Evolutionary conservation across 768 basidiomycete genomes (phyloP).

Genomic region (Leucogyrophana mollusca): DNA sequence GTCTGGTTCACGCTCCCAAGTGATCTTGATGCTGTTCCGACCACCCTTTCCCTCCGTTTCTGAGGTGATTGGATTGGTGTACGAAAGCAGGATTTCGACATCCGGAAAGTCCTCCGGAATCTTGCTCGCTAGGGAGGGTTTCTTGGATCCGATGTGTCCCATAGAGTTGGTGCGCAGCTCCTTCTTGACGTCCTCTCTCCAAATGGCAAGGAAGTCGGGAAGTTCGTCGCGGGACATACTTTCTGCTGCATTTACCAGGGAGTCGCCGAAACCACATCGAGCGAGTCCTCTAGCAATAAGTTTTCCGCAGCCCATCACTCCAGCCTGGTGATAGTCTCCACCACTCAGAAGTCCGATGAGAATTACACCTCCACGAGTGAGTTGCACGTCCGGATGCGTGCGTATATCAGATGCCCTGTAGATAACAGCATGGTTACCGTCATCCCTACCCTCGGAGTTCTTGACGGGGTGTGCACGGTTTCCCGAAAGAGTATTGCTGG

Average conservation of each 20-base stretch:
- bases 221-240: constrained; percentile 46
- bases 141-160: constrained; percentile 63
- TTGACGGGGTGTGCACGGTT: constrained; percentile 62
- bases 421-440: constrained; percentile 63
- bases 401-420: constrained; percentile 38
- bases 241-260: constrained; percentile 58
- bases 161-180: constrained; percentile 71
- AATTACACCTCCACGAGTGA: constrained; percentile 66
- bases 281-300: constrained; percentile 77
- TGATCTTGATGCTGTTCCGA: constrained; percentile 39
- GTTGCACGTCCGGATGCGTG: constrained; percentile 45
- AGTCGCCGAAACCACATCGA: constrained; percentile 76
- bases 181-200: constrained; percentile 60
- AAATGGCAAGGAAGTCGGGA: constrained; percentile 51
- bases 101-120: constrained; percentile 71
- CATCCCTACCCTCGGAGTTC: constrained; percentile 67
- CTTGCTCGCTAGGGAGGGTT: constrained; percentile 58
- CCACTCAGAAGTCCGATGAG: constrained; percentile 85
- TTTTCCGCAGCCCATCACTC: constrained; percentile 65
- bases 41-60: constrained; percentile 50
- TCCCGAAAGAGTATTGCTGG: constrained; percentile 71
- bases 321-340: constrained; percentile 83
- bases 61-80: constrained; percentile 75
- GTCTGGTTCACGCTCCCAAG: constrained; percentile 61
- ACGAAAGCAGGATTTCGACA: constrained; percentile 71